phyloP scores from a whole-genome alignment of 306 rosid genomes.

The Comarum palustre region DNA sequence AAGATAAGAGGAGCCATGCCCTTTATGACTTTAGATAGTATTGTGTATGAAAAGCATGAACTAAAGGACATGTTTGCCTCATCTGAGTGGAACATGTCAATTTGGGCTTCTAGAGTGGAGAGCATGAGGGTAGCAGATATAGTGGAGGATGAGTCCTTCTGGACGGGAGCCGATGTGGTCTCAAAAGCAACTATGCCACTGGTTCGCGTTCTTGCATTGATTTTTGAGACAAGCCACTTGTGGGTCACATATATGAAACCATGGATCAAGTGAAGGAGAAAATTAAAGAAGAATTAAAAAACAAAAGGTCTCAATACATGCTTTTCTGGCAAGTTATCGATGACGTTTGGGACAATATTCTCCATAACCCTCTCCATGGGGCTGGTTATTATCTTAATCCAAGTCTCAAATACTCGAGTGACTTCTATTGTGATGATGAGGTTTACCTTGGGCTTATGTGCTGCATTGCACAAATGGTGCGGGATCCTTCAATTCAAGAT shows the following conservation, averaged over 20 bases:
- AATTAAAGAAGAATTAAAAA: conserved; percentile 21
- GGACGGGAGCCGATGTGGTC: conserved; percentile 21
- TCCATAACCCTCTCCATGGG: conserved; percentile 30
- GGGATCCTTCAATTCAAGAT: conserved; percentile 1
- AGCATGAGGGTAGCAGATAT: conserved; percentile 19
- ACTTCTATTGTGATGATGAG: conserved; percentile 24
- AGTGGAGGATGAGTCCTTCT: conserved; percentile 22
- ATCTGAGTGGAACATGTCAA: conserved; percentile 16
- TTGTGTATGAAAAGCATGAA: conserved; percentile 15
- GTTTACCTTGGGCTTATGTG: conserved; percentile 22
- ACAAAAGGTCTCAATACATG: conserved; percentile 19
- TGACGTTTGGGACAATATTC: conserved; percentile 23
- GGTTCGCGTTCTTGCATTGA: conserved; percentile 8
- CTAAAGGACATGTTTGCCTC: conserved; percentile 25
- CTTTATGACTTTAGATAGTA: conserved; percentile 24
- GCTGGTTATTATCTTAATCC: conserved; percentile 30
- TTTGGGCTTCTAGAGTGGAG: conserved; percentile 22
- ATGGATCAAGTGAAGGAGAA: conserved; percentile 36
- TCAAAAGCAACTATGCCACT: conserved; percentile 25
- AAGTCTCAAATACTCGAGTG: conserved; percentile 23
- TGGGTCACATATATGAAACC: conserved; percentile 33
- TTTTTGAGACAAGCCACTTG: conserved; percentile 23
- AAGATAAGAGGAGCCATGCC: conserved; percentile 24
- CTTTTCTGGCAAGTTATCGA: conserved; percentile 29
- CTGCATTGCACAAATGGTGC: conserved; percentile 22